Conservation (phyloP, 768 basidiomycete species). For the Dacryopinax spathularia region DNA sequence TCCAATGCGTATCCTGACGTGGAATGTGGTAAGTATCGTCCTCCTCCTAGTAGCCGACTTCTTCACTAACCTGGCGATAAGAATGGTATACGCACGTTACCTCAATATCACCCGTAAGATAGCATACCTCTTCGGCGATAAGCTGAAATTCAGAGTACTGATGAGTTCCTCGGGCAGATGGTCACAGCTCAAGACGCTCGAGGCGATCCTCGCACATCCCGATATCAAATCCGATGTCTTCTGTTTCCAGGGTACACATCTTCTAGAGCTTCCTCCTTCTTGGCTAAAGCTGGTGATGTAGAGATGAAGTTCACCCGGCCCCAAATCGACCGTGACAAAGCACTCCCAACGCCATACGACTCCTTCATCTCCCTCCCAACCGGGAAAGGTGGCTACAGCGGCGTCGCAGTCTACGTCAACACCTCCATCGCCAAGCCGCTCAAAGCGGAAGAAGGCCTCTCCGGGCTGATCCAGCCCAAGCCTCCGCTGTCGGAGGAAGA, state of each 20-base stretch:
- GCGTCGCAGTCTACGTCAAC: conserved; percentile 29
- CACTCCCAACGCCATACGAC: conserved; percentile 26
- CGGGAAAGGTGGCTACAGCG: conserved; percentile 28
- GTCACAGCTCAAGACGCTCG: conserved; percentile 24
- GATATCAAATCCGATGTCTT: conserved; percentile 29
- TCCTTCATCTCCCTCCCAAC: conserved; percentile 29
- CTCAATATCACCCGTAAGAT: conserved; percentile 30
- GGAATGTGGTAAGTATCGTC: conserved; percentile 28
- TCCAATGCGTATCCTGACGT: conserved; percentile 29
- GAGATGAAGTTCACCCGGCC: conserved; percentile 30
- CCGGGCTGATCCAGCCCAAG: background rate
- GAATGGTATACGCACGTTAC: conserved; percentile 24
- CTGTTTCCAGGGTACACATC: conserved; percentile 29
- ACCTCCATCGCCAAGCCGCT: conserved; percentile 24
- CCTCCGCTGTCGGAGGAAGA: conserved; percentile 10
- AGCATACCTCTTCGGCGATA: background rate
- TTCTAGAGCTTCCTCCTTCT: background rate
- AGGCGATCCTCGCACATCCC: conserved; percentile 23
- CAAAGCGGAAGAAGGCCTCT: conserved; percentile 31
- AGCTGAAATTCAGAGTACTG: too few relatives aligned
- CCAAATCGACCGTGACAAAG: conserved; percentile 25
- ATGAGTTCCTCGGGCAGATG: conserved; percentile 23
- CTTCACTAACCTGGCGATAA: too few relatives aligned
- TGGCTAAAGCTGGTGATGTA: conserved; percentile 3
- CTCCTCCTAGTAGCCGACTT: background rate